phyloP scores from a whole-genome alignment of 148 eudicot genomes.

The Chenopodium formosanum region DNA sequence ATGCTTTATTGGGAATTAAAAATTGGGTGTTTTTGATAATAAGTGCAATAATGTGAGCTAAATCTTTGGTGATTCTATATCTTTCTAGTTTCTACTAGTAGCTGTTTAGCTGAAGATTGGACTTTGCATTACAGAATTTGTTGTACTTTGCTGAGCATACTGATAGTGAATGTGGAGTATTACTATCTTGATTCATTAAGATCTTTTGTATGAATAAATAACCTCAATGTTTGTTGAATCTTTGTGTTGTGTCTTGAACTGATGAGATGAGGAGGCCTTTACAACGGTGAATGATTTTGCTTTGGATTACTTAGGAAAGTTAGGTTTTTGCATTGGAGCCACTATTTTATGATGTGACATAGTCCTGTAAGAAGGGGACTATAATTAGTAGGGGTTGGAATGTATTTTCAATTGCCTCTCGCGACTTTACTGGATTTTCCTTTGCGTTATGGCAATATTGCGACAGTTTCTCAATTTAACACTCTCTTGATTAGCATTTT shows the following conservation, averaged over 20 bases:
- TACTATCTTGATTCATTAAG: neutral
- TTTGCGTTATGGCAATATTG: too few species aligned
- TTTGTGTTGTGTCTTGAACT: neutral
- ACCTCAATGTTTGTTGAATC: neutral
- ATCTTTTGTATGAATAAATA: neutral
- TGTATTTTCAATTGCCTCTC: neutral
- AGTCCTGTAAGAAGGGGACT: neutral
- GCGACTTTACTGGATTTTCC: neutral
- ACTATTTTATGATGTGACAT: neutral
- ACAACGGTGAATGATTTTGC: neutral
- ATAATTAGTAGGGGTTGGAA: neutral
- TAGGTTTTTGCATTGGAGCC: neutral
- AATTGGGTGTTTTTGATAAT: neutral
- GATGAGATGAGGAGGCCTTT: neutral
- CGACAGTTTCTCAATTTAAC: too few species aligned
- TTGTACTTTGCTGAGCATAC: neutral
- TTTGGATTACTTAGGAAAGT: neutral
- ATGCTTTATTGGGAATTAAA: conserved; percentile 8
- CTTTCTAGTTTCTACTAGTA: neutral
- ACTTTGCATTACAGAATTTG: neutral
- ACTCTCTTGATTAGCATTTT: too few species aligned
- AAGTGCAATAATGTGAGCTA: neutral
- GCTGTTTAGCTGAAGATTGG: neutral
- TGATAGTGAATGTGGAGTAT: neutral
- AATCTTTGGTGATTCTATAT: neutral